phyloP scores from a whole-genome alignment of 805 yeast genomes.

The Yarrowia divulgata region DNA sequence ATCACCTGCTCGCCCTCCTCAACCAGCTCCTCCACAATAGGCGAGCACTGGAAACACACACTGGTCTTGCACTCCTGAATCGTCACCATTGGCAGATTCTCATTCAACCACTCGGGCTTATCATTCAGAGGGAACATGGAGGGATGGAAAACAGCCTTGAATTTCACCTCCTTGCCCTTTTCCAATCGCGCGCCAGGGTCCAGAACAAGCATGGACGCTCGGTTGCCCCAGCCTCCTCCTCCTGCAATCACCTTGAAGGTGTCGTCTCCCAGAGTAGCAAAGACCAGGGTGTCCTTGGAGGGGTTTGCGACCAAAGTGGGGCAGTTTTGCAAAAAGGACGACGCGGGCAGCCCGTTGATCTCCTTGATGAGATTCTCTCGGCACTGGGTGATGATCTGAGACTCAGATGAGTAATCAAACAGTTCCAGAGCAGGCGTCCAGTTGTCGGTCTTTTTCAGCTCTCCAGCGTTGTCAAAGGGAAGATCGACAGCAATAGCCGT shows the following conservation, averaged over 20 bases:
- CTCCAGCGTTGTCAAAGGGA: conserved; percentile 5
- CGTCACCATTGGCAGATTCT: background rate
- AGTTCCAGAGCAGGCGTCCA: conserved; percentile 40
- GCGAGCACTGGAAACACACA: conserved; percentile 46
- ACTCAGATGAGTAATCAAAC: conserved; percentile 43
- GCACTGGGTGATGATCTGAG: conserved; percentile 56
- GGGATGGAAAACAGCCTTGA: conserved; percentile 44
- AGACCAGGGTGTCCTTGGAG: conserved; percentile 41
- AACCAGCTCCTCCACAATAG: conserved; percentile 44
- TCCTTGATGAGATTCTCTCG: conserved; percentile 66
- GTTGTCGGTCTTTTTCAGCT: conserved; percentile 2
- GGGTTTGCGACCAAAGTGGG: conserved; percentile 41
- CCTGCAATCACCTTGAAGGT: conserved; percentile 68
- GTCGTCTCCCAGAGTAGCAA: conserved; percentile 39
- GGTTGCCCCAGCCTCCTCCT: conserved; percentile 79
- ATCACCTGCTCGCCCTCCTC: conserved; percentile 42
- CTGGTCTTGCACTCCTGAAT: conserved; percentile 42
- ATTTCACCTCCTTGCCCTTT: conserved; percentile 58
- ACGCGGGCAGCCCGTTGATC: conserved; percentile 63
- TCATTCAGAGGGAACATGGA: conserved; percentile 24
- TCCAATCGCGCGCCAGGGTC: conserved; percentile 61
- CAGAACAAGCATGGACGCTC: conserved; percentile 68
- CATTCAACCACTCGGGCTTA: conserved; percentile 18
- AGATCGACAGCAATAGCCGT: conserved; percentile 12
- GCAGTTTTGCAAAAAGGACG: conserved; percentile 58